Evolutionary conservation across 768 basidiomycete species (phyloP).

Genomic region (Rubroboletus satanas): DNA sequence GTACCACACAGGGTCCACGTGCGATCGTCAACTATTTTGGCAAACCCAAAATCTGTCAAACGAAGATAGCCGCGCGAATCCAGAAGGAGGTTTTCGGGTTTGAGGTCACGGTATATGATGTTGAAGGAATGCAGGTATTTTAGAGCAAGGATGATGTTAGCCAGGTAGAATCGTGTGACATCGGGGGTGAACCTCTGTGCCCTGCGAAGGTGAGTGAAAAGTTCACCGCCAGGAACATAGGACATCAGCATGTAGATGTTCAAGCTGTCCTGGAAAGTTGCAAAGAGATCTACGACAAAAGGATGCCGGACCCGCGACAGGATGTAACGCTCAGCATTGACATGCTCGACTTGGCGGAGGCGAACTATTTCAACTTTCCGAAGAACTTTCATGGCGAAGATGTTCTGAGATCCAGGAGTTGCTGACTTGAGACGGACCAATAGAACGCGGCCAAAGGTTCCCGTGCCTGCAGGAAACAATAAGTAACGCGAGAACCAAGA

Average conservation of each 20-base stretch:
- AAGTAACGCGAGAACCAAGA: not conserved
- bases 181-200: slow-evolving; percentile 95
- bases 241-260: slow-evolving; percentile 99
- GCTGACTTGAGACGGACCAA: slow-evolving; percentile 74
- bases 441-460: slow-evolving; percentile 92
- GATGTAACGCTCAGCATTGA: slow-evolving; percentile 93
- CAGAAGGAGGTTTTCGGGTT: slow-evolving; percentile 97
- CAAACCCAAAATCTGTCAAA: slow-evolving; percentile 97
- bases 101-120: slow-evolving; percentile 97
- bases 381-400: slow-evolving; percentile 88
- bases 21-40: slow-evolving; percentile 95
- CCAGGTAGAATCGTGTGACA: slow-evolving; percentile 96
- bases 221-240: slow-evolving; percentile 93
- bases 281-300: slow-evolving; percentile 95
- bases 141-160: slow-evolving; percentile 91
- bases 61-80: slow-evolving; percentile 92
- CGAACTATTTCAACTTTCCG: slow-evolving; percentile 82
- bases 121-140: slow-evolving; percentile 94
- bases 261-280: slow-evolving; percentile 90
- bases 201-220: slow-evolving; percentile 93
- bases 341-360: slow-evolving; percentile 95
- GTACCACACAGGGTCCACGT: slow-evolving; percentile 98
- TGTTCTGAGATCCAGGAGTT: slow-evolving; percentile 38
- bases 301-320: slow-evolving; percentile 89
- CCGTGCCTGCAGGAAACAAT: slow-evolving; percentile 63